Evolutionary conservation across 805 yeast species (phyloP), one percentile per base, ranked within the genome.

Genomic region (Starmerella stigmatis): DNA sequence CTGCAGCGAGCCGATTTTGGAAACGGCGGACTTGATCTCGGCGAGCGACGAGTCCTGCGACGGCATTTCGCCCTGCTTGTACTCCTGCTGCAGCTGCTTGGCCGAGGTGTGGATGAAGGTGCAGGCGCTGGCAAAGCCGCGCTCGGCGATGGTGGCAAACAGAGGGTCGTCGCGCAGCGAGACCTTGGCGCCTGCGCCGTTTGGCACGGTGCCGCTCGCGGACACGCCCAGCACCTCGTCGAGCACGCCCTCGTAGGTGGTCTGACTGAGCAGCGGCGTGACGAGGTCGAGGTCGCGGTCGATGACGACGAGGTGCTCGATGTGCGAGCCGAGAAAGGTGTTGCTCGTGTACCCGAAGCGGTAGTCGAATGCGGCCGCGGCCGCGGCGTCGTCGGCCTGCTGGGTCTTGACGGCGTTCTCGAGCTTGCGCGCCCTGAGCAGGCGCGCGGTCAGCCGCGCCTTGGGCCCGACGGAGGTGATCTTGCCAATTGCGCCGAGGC

Each of bases 81-180:
- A 84, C 56, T 79, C 79, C 4, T 67, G 64, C 60, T 86, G 94
- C 35, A 92, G 65, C 37, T 70, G 64, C 51, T 75, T 78, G 0
- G 96, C 96, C 46, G 77, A 67, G 21, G 67, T 60, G 60, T 86
- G 88, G 36, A 92, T 68, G 21, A 71, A 69, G 6, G 75, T 72
- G 1, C 96, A 96, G 28, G 88, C 79, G 21, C 78, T 71, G 2
- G 88, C 81, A 61, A 92, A 88, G 51, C 86, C 86, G 45, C 78
- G 63, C 57, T 76, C 75, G 50, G 77, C 74, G 13, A 88, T 66
- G 6, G 70, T 61, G 1, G 25, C 29, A 32, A 54, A 54, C 13
- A 55, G 41, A 5, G 46, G 48, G 31, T 56, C 60, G n/a, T 43
- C 26, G 2, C 51, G 48, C 27, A 50, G 37, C 27, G 43, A 28